Evolutionary conservation across 2,329 filamentous ascomycete species (phyloP).

Genomic region (Alternaria dauci): DNA sequence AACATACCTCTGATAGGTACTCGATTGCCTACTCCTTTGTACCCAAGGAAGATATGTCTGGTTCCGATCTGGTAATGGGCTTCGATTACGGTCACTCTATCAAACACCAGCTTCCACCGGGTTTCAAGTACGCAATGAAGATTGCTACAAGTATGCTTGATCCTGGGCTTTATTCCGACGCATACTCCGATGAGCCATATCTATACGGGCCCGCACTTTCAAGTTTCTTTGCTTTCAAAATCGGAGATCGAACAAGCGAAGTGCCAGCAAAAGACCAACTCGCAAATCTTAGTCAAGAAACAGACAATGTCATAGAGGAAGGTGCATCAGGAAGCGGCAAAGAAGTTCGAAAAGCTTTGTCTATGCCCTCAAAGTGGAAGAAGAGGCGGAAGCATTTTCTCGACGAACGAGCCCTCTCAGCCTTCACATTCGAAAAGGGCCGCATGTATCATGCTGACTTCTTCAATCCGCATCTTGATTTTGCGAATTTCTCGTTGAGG

Average conservation of each 20-base stretch:
- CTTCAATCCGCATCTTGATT: constrained; percentile 60
- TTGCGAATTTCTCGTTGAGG: constrained; percentile 56
- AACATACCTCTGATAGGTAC: constrained; percentile 47
- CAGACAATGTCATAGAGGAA: constrained; percentile 51
- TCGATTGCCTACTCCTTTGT: constrained; percentile 50
- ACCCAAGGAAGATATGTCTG: constrained; percentile 43
- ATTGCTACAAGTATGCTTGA: constrained; percentile 50
- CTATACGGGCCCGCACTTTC: constrained; percentile 49
- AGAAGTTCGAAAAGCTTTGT: constrained; percentile 36
- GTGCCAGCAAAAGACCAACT: constrained; percentile 36
- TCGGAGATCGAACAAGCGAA: constrained; percentile 38
- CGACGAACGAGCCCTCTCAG: constrained; percentile 43
- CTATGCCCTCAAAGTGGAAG: constrained; percentile 51
- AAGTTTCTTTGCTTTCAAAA: constrained; percentile 44
- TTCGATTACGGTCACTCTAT: constrained; percentile 51
- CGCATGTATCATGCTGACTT: constrained; percentile 57
- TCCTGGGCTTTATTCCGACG: constrained; percentile 48
- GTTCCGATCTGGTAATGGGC: constrained; percentile 45
- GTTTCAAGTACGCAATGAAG: constrained; percentile 48
- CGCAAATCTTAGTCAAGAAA: constrained; percentile 27
- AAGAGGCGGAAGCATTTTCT: constrained; percentile 58
- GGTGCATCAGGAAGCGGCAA: constrained; percentile 51
- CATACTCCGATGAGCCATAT: constrained; percentile 50
- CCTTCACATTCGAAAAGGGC: constrained; percentile 55
- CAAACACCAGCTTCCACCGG: constrained; percentile 48